A percentile compares a stretch with the other conserved stretches of the same genome.
Evolutionary conservation across 352 stramenopile species (phyloP).

Genomic region (Phytopythium boreale): DNA sequence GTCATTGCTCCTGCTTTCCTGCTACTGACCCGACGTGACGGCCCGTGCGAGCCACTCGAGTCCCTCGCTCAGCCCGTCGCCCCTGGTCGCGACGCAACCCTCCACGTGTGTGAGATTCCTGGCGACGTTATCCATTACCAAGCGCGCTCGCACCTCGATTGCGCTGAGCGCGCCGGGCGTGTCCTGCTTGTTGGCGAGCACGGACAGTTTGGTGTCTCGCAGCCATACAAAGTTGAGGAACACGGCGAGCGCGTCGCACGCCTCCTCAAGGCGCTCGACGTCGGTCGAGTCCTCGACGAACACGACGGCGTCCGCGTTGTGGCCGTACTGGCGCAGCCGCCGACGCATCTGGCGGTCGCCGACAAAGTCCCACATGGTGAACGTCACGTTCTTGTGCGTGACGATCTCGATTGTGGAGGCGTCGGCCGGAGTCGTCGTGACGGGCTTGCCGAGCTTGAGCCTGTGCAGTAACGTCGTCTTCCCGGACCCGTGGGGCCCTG

Average conservation of each 20-base stretch:
- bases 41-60: constrained; percentile 46
- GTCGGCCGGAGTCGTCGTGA: constrained; percentile 80
- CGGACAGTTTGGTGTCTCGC: constrained; percentile 30
- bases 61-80: constrained; percentile 40
- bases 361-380: constrained; percentile 87
- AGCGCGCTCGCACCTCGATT: constrained; percentile 26
- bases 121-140: constrained; percentile 33
- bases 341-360: constrained; percentile 33
- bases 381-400: constrained; percentile 60
- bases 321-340: constrained; percentile 74
- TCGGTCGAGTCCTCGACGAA: constrained; percentile 80
- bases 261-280: constrained; percentile 43
- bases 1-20: background rate
- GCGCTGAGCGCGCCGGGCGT: constrained; percentile 21
- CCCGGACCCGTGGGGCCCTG: constrained; percentile 92
- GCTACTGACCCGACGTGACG: constrained; percentile 9
- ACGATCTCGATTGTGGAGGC: constrained; percentile 87
- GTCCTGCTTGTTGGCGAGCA: constrained; percentile 58
- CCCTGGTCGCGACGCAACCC: constrained; percentile 18
- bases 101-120: constrained; percentile 34
- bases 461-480: constrained; percentile 97
- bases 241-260: constrained; percentile 31
- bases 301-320: constrained; percentile 66
- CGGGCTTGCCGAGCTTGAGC: constrained; percentile 70
- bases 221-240: constrained; percentile 47